Conservation (phyloP, 2,329 filamentous ascomycete species). For the Stachybotrys chlorohalonatus region DNA sequence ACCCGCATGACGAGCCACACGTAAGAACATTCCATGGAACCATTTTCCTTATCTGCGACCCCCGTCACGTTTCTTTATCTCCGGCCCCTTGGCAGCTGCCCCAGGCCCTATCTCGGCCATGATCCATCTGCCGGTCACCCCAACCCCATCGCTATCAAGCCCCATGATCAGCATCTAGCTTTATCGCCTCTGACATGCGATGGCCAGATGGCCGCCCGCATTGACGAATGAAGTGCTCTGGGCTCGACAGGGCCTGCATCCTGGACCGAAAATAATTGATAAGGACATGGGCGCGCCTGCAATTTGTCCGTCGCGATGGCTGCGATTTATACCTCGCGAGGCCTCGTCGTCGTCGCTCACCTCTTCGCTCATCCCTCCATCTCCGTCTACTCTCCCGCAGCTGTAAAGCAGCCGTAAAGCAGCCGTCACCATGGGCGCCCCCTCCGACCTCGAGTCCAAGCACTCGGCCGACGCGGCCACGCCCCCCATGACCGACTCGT, state of each 20-base stretch:
- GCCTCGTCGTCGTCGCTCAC: background rate
- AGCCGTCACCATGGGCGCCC: background rate
- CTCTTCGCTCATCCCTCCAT: background rate
- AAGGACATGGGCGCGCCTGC: background rate
- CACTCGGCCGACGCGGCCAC: background rate
- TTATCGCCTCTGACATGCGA: too few relatives aligned
- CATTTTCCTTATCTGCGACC: too few relatives aligned
- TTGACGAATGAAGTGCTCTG: background rate
- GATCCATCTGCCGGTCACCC: too few relatives aligned
- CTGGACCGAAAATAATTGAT: background rate
- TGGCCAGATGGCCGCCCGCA: background rate
- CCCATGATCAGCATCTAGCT: too few relatives aligned
- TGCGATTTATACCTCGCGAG: background rate
- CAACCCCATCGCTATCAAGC: too few relatives aligned
- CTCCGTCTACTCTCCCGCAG: background rate
- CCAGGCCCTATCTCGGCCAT: too few relatives aligned
- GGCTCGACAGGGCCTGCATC: background rate
- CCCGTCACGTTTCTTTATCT: too few relatives aligned
- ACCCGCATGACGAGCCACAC: too few relatives aligned
- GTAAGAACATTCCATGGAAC: too few relatives aligned
- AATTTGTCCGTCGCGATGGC: background rate
- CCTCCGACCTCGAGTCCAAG: background rate
- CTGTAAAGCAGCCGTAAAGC: background rate
- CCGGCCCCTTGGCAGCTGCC: too few relatives aligned
- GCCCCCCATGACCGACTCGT: background rate